phyloP scores from a whole-genome alignment of 805 yeast species.

The Pichia occidentalis region DNA sequence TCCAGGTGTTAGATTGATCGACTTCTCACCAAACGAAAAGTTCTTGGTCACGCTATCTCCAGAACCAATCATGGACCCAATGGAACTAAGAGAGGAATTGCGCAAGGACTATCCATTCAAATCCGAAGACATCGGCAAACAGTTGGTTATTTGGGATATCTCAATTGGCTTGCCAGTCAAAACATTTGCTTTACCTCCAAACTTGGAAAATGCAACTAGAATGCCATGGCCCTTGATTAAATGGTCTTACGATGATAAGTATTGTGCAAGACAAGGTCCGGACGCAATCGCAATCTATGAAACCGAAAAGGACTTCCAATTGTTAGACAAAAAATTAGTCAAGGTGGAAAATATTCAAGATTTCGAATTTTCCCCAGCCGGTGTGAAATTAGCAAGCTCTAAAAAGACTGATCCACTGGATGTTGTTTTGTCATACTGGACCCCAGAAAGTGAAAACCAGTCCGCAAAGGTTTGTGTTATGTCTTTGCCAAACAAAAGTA shows the following conservation, averaged over 20 bases:
- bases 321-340: conserved; percentile 79
- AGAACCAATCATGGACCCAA: conserved; percentile 68
- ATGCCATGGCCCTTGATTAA: conserved; percentile 94
- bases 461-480: conserved; percentile 90
- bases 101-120: conserved; percentile 74
- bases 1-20: conserved; percentile 81
- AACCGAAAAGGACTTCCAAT: conserved; percentile 58
- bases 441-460: conserved; percentile 85
- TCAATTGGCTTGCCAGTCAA: conserved; percentile 75
- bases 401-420: conserved; percentile 45
- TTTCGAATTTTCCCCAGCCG: conserved; percentile 93
- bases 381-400: conserved; percentile 57
- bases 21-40: conserved; percentile 88
- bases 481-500: conserved; percentile 77
- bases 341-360: conserved; percentile 81
- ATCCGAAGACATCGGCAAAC: conserved; percentile 85
- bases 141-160: conserved; percentile 89
- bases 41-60: conserved; percentile 87
- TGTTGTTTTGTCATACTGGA: conserved; percentile 85
- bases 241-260: conserved; percentile 91
- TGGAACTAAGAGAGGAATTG: conserved; percentile 51
- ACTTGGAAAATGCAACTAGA: conserved; percentile 55
- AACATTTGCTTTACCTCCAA: conserved; percentile 84
- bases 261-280: conserved; percentile 92
- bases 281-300: conserved; percentile 90